Percentiles rank a stretch among this genome's conserved stretches.
phyloP scores from a whole-genome alignment of 1,284 basidiomycete genomes.

The Ustilago nuda region DNA sequence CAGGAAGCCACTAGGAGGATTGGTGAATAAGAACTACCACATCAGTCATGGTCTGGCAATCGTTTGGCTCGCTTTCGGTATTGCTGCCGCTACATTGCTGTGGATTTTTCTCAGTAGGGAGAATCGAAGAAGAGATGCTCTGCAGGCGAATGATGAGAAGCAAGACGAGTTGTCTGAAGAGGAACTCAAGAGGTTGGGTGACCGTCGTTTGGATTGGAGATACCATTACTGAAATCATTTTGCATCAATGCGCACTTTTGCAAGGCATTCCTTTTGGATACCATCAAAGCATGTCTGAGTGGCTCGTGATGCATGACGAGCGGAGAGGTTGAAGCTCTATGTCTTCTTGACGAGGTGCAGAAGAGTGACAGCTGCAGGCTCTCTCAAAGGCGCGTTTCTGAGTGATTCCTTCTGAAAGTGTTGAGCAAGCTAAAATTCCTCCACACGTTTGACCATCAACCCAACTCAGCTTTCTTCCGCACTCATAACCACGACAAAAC shows the following conservation, averaged over 20 bases:
- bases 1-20: constrained; percentile 72
- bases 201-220: constrained; percentile 41
- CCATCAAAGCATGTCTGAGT: too few relatives aligned
- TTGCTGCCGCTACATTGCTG: constrained; percentile 72
- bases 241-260: not conserved
- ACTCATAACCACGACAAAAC: not conserved
- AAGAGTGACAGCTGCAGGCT: not conserved
- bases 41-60: constrained; percentile 72
- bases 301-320: too few relatives aligned
- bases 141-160: constrained; percentile 15
- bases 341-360: not conserved
- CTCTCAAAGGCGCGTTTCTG: not conserved
- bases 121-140: constrained; percentile 70
- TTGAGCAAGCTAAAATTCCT: not conserved
- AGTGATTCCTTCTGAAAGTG: not conserved
- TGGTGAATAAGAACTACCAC: constrained; percentile 73
- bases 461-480: not conserved
- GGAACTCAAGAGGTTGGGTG: constrained; percentile 25
- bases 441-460: not conserved
- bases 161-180: constrained; percentile 8
- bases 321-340: not conserved
- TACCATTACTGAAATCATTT: constrained; percentile 17
- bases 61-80: constrained; percentile 70
- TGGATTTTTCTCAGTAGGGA: constrained; percentile 74
- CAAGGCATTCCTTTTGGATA: not conserved